phyloP scores from a whole-genome alignment of 2,329 filamentous ascomycete genomes.

The Xylaria digitata region DNA sequence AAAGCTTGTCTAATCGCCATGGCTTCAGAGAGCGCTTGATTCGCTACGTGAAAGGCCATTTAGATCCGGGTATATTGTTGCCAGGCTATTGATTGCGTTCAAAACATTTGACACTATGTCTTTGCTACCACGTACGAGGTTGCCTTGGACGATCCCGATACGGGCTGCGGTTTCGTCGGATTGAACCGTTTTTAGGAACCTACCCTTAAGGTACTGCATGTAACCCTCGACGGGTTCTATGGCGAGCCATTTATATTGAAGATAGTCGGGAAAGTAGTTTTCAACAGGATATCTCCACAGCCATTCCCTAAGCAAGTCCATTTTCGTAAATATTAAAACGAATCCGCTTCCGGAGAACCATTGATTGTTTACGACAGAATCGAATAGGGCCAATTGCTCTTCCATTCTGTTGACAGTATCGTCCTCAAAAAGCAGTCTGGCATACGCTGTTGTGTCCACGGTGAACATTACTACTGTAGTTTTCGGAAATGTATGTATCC shows the following conservation, averaged over 20 bases:
- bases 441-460: conserved; percentile 13
- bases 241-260: background rate
- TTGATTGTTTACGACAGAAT: background rate
- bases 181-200: background rate
- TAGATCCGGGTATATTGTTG: background rate
- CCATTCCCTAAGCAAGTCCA: conserved; percentile 11
- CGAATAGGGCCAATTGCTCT: background rate
- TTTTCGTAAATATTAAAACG: conserved; percentile 9
- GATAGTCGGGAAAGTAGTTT: background rate
- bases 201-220: conserved; percentile 9
- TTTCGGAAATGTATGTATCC: background rate
- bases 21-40: too few relatives aligned
- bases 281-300: background rate
- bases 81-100: background rate
- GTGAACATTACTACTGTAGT: conserved; percentile 7
- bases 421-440: background rate
- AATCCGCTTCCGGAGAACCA: background rate
- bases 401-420: background rate
- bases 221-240: background rate
- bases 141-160: background rate
- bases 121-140: background rate
- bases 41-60: background rate
- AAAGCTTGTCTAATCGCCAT: too few relatives aligned
- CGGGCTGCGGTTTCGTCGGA: background rate
- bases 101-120: background rate